Conservation (phyloP, 2,329 filamentous ascomycete genomes). For the Tolypocladium capitatum region DNA sequence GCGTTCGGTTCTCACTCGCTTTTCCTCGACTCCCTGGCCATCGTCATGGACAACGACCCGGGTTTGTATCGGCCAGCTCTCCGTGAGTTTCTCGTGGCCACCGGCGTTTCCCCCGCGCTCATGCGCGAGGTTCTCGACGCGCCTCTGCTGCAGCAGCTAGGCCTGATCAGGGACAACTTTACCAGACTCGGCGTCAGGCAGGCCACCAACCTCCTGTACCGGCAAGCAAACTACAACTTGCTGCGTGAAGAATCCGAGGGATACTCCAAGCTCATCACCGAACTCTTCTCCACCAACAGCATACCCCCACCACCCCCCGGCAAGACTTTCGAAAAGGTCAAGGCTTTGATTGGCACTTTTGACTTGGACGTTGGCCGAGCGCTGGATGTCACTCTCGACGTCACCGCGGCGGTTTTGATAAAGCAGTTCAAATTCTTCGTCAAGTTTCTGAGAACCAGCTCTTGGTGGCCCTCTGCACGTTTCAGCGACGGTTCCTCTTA, state of each 20-base stretch:
- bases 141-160: constrained; percentile 58
- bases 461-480: constrained; percentile 80
- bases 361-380: constrained; percentile 92
- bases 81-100: constrained; percentile 56
- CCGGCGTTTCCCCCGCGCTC: constrained; percentile 54
- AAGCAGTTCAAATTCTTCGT: constrained; percentile 92
- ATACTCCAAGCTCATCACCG: constrained; percentile 90
- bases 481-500: constrained; percentile 26
- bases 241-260: constrained; percentile 92
- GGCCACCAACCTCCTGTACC: constrained; percentile 84
- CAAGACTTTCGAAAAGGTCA: constrained; percentile 80
- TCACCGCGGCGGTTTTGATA: constrained; percentile 85
- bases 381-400: constrained; percentile 85
- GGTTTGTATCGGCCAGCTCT: constrained; percentile 36
- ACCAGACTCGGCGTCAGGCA: constrained; percentile 71
- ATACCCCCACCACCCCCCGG: constrained; percentile 60
- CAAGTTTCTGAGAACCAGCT: constrained; percentile 79
- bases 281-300: constrained; percentile 81
- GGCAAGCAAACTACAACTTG: constrained; percentile 93
- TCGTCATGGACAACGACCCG: constrained; percentile 61
- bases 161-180: constrained; percentile 77
- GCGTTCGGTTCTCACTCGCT: constrained; percentile 51
- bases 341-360: constrained; percentile 90
- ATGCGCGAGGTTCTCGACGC: constrained; percentile 79
- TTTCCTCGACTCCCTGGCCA: constrained; percentile 73